A percentile compares a stretch with the other conserved stretches of the same genome.
phyloP scores from a whole-genome alignment of 2,329 filamentous ascomycete species.

The Trichophyton equinum region DNA sequence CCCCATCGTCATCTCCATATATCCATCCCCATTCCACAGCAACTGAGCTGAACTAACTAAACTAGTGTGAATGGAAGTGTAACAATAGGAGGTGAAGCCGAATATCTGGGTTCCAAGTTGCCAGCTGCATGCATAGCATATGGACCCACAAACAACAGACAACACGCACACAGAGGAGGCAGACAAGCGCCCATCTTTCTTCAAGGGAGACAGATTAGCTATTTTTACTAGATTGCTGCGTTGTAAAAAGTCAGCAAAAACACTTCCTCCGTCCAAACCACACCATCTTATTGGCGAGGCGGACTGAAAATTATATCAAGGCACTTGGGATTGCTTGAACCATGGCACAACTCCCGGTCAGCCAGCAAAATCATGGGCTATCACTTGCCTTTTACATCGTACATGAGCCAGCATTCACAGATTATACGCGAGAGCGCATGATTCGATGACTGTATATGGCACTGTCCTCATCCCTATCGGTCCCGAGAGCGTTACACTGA shows the following conservation, averaged over 20 bases:
- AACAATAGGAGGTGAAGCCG: constrained; percentile 3
- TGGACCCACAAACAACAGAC: constrained; percentile 2
- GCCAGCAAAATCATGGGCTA: background rate
- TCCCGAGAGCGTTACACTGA: background rate
- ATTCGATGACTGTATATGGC: background rate
- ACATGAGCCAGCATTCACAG: background rate
- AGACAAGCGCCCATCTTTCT: background rate
- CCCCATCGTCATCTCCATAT: background rate
- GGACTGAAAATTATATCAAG: background rate
- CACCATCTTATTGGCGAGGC: background rate
- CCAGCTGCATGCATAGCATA: constrained; percentile 1
- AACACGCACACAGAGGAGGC: background rate
- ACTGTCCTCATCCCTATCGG: background rate
- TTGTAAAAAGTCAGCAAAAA: background rate
- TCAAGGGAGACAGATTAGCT: background rate
- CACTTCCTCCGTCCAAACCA: background rate
- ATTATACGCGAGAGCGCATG: background rate
- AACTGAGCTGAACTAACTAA: background rate
- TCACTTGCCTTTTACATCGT: background rate
- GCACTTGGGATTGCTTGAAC: constrained; percentile 1
- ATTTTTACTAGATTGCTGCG: background rate
- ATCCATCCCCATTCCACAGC: background rate
- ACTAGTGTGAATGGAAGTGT: constrained; percentile 2
- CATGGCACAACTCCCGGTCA: background rate
- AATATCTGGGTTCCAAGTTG: constrained; percentile 2